Base-by-base conservation (phyloP, 176 grass and related monocot genomes). In the Bothriochloa decipiens region DNA sequence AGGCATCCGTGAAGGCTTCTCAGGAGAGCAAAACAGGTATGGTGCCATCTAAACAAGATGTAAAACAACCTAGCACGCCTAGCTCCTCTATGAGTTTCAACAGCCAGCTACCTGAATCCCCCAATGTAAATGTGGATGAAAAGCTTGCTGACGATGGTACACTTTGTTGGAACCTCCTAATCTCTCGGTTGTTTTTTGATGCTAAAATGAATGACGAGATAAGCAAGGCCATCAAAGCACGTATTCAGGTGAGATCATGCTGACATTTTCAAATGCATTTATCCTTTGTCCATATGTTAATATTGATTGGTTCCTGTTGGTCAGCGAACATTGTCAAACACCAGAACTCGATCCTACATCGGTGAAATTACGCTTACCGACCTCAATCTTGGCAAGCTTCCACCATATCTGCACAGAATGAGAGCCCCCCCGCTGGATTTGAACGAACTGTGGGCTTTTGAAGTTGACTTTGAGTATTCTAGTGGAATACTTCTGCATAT, bases 151-250 rank as follows among this genome's bases (percentile, higher is more conserved):
- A 91, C 20, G 87, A 91, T 33, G 85, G 91, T 85, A 93, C 87
- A 80, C 84, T 91, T 68, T 91, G 91, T 84, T 91, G 91, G 81
- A 97, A 97, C 84, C 83, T 97, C 26, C 75, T 97, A 9, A 69
- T 93, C 77, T 97, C 94, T 65, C 84, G 94, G 81, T 65, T 97
- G 66, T 97, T 90, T 97, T 97, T 93, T 76, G 94, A 97, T 91
- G 94, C 87, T 62, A 91, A 91, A 85, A 90, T 45, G 70, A 93
- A 45, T 57, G 78, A 61, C 66, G 82, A 90, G 23, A 81, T 97
- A 66, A 86, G 55, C 25, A 93, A 77, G 49, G 23, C 81, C 39
- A 82, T 97, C 47, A 92, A 90, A 90, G 64, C 91, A 82, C 86
- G 85, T 40, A 88, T 97, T 83, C 94, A 97, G 94, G 90, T 92